These are phyloP conservation scores for Lepidium sativum DNA, from an alignment of 345 rosid genomes.

Conservation along the genomic window DNA sequence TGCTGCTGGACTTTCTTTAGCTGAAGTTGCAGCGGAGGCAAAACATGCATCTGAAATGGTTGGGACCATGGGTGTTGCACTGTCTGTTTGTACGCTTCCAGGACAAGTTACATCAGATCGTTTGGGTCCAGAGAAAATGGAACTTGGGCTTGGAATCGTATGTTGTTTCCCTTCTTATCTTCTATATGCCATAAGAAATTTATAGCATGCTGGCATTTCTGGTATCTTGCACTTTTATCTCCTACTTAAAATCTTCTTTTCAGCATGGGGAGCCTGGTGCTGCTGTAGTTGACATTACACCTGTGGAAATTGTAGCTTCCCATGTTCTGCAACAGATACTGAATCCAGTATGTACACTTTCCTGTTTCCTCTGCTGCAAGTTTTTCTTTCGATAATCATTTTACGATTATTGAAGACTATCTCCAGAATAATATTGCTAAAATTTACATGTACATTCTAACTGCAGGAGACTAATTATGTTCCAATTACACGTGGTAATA, in stretches of 20 bases:
- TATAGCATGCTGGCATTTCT: neutral
- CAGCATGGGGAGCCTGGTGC: conserved; percentile 98
- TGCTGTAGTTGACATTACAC: conserved; percentile 78
- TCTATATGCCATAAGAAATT: neutral
- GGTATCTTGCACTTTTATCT: neutral
- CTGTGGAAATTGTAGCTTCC: conserved; percentile 74
- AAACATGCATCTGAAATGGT: conserved; percentile 66
- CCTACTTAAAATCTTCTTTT: conserved; percentile 3
- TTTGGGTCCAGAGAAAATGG: conserved; percentile 74
- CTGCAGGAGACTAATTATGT: conserved; percentile 90
- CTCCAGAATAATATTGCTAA: neutral
- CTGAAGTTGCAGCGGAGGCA: conserved; percentile 64
- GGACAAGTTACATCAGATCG: conserved; percentile 77
- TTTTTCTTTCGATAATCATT: conserved; percentile 4
- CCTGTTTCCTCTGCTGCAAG: neutral
- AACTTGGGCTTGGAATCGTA: conserved; percentile 93
- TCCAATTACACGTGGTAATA: conserved; percentile 77
- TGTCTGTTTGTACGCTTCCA: conserved; percentile 76
- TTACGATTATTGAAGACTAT: neutral
- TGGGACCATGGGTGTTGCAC: conserved; percentile 89
- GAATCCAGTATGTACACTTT: conserved; percentile 48
- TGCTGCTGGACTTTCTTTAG: conserved; percentile 59
- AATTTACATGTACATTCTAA: conserved; percentile 9
- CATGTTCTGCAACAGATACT: conserved; percentile 76
- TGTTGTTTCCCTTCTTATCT: conserved; percentile 26